Percentiles rank a stretch among this genome's conserved stretches.
phyloP scores from a whole-genome alignment of 129 eudicot species.

The Ambrosia trifida region DNA sequence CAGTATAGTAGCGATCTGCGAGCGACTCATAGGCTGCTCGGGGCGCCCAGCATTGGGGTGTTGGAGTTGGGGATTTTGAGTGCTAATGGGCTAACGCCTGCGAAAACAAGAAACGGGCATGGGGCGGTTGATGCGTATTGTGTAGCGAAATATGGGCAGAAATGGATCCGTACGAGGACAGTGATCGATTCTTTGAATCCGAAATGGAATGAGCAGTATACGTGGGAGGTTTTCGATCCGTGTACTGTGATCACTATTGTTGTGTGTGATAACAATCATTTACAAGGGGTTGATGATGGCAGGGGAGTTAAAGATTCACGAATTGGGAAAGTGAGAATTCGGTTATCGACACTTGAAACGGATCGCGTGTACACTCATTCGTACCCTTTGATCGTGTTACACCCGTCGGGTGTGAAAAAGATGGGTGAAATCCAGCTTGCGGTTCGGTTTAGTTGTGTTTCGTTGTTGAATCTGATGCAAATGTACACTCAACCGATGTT shows the following conservation, averaged over 20 bases:
- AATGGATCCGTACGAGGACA: constrained; percentile 41
- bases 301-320: constrained; percentile 26
- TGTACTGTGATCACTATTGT: constrained; percentile 40
- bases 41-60: constrained; percentile 34
- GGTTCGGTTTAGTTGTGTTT: constrained; percentile 36
- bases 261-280: constrained; percentile 37
- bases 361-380: constrained; percentile 40
- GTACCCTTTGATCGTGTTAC: constrained; percentile 38
- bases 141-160: constrained; percentile 40
- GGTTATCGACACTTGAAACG: constrained; percentile 39
- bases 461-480: constrained; percentile 26
- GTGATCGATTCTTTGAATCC: constrained; percentile 35
- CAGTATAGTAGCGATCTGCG: constrained; percentile 39
- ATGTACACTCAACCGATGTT: constrained; percentile 37
- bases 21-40: constrained; percentile 25
- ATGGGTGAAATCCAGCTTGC: constrained; percentile 39
- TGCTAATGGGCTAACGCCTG: constrained; percentile 33
- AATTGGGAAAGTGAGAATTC: constrained; percentile 36
- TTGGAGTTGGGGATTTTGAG: constrained; percentile 37
- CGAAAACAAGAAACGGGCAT: constrained; percentile 38
- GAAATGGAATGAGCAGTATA: constrained; percentile 38
- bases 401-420: constrained; percentile 37
- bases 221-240: constrained; percentile 42
- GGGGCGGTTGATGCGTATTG: constrained; percentile 45
- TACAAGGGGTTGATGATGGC: constrained; percentile 27